Conservation (phyloP, 805 yeast genomes). For the Dipodascus albidus region DNA sequence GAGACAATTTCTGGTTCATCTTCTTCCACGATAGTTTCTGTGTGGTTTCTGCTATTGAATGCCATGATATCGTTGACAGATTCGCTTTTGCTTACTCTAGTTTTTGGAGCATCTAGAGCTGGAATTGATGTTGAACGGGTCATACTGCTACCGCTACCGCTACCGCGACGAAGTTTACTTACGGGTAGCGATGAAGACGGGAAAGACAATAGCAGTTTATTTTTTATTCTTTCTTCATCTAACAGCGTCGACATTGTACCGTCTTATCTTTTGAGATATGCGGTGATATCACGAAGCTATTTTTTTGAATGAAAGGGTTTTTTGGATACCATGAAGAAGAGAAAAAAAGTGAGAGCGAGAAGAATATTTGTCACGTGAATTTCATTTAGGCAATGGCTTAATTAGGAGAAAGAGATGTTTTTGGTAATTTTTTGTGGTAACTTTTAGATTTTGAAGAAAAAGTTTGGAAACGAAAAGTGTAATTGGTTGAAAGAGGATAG, state of each 20-base stretch:
- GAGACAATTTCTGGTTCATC: background rate
- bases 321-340: no score
- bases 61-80: background rate
- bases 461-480: no score
- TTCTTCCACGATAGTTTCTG: background rate
- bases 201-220: background rate
- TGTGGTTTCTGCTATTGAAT: background rate
- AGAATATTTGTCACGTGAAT: no score
- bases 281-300: no score
- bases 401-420: no score
- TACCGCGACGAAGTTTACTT: background rate
- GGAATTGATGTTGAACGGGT: background rate
- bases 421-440: no score
- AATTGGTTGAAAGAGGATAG: no score
- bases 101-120: background rate
- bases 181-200: background rate
- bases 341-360: no score
- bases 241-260: background rate
- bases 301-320: no score
- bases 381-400: no score
- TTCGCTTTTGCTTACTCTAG: background rate
- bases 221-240: background rate
- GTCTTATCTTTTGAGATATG: no score
- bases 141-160: background rate
- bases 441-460: no score